Conservation (phyloP, 495 filamentous ascomycete genomes). For the Neohortaea acidophila region DNA sequence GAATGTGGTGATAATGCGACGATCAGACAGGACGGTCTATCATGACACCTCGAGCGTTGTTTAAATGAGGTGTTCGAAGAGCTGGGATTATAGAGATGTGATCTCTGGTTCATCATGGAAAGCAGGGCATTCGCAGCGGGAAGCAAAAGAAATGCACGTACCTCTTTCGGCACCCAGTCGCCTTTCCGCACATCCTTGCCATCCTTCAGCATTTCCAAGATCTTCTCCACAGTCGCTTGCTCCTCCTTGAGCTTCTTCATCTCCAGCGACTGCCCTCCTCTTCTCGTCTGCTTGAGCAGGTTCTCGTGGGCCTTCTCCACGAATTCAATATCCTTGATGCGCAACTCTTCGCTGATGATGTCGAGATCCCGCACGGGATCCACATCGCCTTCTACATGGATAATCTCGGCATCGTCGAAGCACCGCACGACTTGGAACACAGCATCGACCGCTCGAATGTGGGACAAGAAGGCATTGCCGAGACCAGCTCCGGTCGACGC, state of each 20-base stretch:
- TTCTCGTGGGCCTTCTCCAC: slow-evolving; percentile 84
- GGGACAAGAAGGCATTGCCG: slow-evolving; percentile 94
- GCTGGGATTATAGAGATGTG: slow-evolving; percentile 96
- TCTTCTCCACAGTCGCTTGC: slow-evolving; percentile 78
- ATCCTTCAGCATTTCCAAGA: slow-evolving; percentile 62
- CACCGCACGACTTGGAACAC: slow-evolving; percentile 98
- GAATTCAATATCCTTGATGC: slow-evolving; percentile 98
- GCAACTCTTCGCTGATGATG: slow-evolving; percentile 93
- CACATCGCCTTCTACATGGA: slow-evolving; percentile 97
- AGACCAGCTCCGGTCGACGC: slow-evolving; percentile 95
- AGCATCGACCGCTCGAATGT: slow-evolving; percentile 97
- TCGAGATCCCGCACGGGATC: slow-evolving; percentile 83
- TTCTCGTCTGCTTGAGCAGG: slow-evolving; percentile 77
- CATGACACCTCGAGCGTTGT: slow-evolving; percentile 61
- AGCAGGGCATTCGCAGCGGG: no score
- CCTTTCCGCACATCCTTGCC: slow-evolving; percentile 88
- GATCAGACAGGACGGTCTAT: slow-evolving; percentile 54
- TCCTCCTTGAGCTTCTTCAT: slow-evolving; percentile 97
- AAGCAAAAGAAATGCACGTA: slow-evolving; percentile 36
- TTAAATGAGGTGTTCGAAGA: slow-evolving; percentile 75
- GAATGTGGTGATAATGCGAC: slow-evolving; percentile 1
- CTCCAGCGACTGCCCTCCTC: slow-evolving; percentile 91
- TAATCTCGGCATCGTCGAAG: slow-evolving; percentile 99
- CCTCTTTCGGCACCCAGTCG: slow-evolving; percentile 88
- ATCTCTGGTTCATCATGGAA: slow-evolving; percentile 97